Evolutionary conservation across 176 grass and related monocot genomes (phyloP), one percentile per base, ranked within the genome.

Genomic region (Oryza glumipatula): DNA sequence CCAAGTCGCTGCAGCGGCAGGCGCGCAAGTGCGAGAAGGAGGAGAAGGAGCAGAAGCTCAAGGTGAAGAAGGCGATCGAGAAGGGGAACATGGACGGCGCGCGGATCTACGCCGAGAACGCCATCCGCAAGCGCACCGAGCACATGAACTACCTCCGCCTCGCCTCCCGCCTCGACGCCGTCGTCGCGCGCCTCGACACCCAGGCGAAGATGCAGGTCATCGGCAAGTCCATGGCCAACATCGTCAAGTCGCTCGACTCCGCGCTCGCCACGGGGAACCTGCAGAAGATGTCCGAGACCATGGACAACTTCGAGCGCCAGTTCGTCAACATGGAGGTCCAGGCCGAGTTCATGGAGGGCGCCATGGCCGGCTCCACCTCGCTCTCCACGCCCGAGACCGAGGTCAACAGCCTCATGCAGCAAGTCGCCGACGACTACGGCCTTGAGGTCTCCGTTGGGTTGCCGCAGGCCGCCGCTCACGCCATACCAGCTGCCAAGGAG

Each of bases 241-340:
- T 98, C 75, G 93, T 95, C 82, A 94, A 90, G 81, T 94, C 93
- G 22, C 91, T 99, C 19, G 96, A 94, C 67, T 94, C 93, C 6
- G 75, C 93, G 12, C 93, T 99, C 54, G 81, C 83, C 80, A 87
- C 93, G 1, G 96, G 89, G 0, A 98, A 98, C 80, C 88, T 98
- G n/a, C 93, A 98, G 85, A 95, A 92, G 89, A 98, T 98, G 93
- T 98, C 93, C 54, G 96, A 98, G 89, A 96, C 93, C 48, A 96
- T 96, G 93, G 93, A 99, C 80, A 85, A 86, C 24, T 99, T 99
- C 67, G 96, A 96, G 91, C 49, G 85, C 11, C 93, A 92, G 78
- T 96, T 96, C 70, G 96, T 96, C 60, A 99, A 96, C 88, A 99
- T 98, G 96, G 96, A 98, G 91, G 93, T 98, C 9, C 93, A 99